Evolutionary conservation across 495 filamentous ascomycete species (phyloP), one percentile per base, ranked within the genome.

Genomic region (Baudoinia panamericana): DNA sequence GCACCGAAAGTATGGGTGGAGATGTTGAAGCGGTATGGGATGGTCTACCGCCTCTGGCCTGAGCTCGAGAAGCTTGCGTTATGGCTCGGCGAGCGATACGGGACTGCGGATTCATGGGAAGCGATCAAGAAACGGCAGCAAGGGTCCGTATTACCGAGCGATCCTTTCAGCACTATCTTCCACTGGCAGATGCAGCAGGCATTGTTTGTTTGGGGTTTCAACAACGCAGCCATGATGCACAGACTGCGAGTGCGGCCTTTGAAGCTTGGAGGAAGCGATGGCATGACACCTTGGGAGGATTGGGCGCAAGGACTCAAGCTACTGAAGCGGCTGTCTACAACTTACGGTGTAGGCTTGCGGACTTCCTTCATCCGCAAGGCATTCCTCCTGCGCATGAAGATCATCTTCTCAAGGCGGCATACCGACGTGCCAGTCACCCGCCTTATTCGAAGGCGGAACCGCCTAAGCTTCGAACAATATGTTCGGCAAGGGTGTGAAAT

Each of bases 131-230:
- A n/a, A n/a, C n/a, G n/a, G n/a, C n/a, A n/a, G n/a, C n/a, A n/a
- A n/a, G n/a, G n/a, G n/a, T n/a, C n/a, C n/a, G n/a, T n/a, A n/a
- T n/a, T n/a, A n/a, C n/a, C n/a, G n/a, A n/a, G n/a, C n/a, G n/a
- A n/a, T n/a, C n/a, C n/a, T n/a, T n/a, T n/a, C n/a, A n/a, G n/a
- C n/a, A n/a, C n/a, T n/a, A n/a, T n/a, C n/a, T n/a, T n/a, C n/a
- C n/a, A n/a, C 13, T 52, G 42, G 0, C 45, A 56, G 5, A 62
- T 72, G 48, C 70, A 71, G 51, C 59, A 59, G 22, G 70, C 69
- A 10, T 62, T 77, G 27, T 63, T 78, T 21, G 54, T 62, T n/a
- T 77, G 73, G 73, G 72, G 73, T 3, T 78, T 78, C 54, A 64
- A 62, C 28, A 53, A 48, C 0, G 49, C 63, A 15, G 56, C 58